Base-by-base conservation (phyloP, 2,329 filamentous ascomycete genomes). In the Aspergillus tanneri region DNA sequence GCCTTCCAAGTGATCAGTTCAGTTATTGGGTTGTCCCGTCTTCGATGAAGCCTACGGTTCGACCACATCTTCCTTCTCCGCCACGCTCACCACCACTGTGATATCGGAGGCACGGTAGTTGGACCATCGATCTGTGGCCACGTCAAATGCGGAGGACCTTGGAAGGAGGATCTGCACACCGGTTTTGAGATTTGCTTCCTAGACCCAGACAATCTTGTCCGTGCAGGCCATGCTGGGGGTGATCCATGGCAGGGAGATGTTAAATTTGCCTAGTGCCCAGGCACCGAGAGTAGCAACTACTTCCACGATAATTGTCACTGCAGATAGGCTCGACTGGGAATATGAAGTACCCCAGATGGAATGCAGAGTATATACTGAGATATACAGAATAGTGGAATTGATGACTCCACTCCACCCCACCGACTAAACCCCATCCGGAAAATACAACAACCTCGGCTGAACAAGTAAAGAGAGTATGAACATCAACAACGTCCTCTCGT, bases 81-180 rank as follows among this genome's bases (percentile, higher is more conserved):
- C 51, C 3, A 54, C 46, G 22, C 52, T 43, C 12, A 56, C 51
- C n/a, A 54, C 53, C 5, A 51, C 40, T 1, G 40, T 56, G 16
- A 54, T 41, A 23, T 46, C 47, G 1, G 53, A 51, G 5, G 28
- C n/a, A 8, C 39, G 21, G 10, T 39, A 56, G 2, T 44, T 7
- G 5, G 53, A 56, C 51, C 51, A 53, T 32, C 53, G 36, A 2
- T 21, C 23, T 3, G 46, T 54, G 2, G 53, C 53, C 25, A 32
- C n/a, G 2, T 24, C 37, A 9, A 51, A 56, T 4, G 21, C 18
- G 1, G 35, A 24, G 10, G 24, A 32, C 3, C 38, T 22, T 6
- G 51, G 51, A 5, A 51, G 46, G 22, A 49, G 47, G 8, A 56
- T 52, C 7, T 37, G 34, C 3, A 51, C 50, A 2, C 24, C 27